A percentile compares a stretch with the other conserved stretches of the same genome.
Conservation (phyloP, 2,329 filamentous ascomycete genomes). For the Pleoardoris graminearum region DNA sequence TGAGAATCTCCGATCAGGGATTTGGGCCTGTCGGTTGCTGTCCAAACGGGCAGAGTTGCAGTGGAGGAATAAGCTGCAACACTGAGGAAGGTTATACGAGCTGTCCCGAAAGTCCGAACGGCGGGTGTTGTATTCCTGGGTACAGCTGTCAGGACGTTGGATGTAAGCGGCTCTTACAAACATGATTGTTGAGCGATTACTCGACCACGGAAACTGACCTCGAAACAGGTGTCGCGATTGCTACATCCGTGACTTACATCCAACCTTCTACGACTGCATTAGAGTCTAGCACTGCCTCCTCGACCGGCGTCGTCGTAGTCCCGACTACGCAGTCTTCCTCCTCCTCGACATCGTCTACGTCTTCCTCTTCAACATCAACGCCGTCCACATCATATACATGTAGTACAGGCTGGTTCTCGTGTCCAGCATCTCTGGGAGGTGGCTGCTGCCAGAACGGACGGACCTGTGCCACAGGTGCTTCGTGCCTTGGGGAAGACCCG, state of each 20-base stretch:
- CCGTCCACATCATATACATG: constrained; percentile 39
- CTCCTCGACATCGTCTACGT: constrained; percentile 12
- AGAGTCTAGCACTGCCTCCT: constrained; percentile 29
- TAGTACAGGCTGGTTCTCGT: constrained; percentile 51
- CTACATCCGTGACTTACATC: constrained; percentile 36
- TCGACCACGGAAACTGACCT: constrained; percentile 5
- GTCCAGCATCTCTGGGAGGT: constrained; percentile 52
- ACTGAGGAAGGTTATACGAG: constrained; percentile 61
- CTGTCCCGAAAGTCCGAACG: constrained; percentile 67
- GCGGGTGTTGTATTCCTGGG: constrained; percentile 75
- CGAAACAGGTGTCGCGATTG: constrained; percentile 29
- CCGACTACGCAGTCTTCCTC: constrained; percentile 33
- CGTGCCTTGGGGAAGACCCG: constrained; percentile 42
- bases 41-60: constrained; percentile 65
- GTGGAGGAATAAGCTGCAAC: constrained; percentile 65
- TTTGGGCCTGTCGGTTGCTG: constrained; percentile 76
- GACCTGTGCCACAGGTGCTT: constrained; percentile 47
- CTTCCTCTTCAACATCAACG: constrained; percentile 15
- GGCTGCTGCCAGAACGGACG: constrained; percentile 54
- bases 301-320: constrained; percentile 46
- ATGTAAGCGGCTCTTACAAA: constrained; percentile 56
- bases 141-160: constrained; percentile 71
- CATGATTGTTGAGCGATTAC: background rate
- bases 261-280: constrained; percentile 36
- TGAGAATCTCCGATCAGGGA: constrained; percentile 63